Percentiles rank a stretch among this genome's conserved stretches.
phyloP scores from a whole-genome alignment of 345 rosid species.

The Salix brachista region DNA sequence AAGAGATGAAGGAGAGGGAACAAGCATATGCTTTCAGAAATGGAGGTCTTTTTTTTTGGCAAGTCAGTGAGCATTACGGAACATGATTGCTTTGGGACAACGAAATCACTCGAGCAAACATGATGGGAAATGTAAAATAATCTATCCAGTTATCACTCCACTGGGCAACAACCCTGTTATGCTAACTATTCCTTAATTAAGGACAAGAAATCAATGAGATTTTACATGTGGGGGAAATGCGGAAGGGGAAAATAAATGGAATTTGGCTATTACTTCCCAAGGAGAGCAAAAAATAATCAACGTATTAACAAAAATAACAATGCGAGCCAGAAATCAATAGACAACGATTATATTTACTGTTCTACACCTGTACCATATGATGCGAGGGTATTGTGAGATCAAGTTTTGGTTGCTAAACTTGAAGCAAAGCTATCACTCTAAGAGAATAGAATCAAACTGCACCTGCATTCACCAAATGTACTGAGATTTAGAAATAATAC shows the following conservation, averaged over 20 bases:
- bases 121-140: neutral
- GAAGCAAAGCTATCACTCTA: conserved; percentile 2
- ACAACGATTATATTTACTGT: conserved; percentile 24
- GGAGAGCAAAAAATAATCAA: conserved; percentile 21
- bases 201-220: neutral
- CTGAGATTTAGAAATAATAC: conserved; percentile 2
- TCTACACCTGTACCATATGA: conserved; percentile 20
- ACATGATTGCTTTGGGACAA: neutral
- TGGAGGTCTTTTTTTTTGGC: neutral
- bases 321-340: neutral
- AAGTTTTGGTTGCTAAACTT: neutral
- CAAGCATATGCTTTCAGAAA: neutral
- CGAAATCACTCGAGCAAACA: neutral
- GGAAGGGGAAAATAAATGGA: neutral
- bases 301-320: conserved; percentile 2
- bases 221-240: neutral
- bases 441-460: conserved; percentile 15
- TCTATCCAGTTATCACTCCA: neutral
- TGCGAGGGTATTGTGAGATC: neutral
- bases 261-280: conserved; percentile 9
- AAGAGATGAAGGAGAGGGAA: neutral
- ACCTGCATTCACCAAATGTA: conserved; percentile 23
- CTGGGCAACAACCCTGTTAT: neutral
- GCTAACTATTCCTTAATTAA: neutral
- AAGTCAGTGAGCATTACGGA: neutral